Conservation (phyloP, 257 asterid species). For the Henckelia pumila region DNA sequence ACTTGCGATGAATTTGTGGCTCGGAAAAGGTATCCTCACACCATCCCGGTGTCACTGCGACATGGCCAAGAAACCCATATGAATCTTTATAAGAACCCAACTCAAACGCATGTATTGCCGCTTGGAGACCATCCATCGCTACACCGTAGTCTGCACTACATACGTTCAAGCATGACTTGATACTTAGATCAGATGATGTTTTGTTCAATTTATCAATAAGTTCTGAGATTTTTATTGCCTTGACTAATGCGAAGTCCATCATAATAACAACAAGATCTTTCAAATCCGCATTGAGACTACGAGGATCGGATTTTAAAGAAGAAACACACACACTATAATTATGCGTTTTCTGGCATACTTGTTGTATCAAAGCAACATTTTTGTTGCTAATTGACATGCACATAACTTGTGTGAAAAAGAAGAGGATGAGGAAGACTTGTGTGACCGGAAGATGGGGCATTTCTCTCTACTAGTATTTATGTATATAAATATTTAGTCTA, state of each 20-base stretch:
- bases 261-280: neutral
- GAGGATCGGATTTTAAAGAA: neutral
- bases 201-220: neutral
- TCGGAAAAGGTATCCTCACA: neutral
- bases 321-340: neutral
- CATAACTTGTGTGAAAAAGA: neutral
- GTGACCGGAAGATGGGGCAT: no score
- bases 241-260: neutral
- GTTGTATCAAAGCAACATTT: neutral
- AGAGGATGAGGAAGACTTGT: neutral
- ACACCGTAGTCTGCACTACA: neutral
- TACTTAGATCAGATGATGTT: neutral
- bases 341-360: neutral
- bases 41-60: neutral
- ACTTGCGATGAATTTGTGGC: neutral
- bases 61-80: neutral
- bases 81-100: neutral
- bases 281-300: neutral
- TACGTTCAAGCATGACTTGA: neutral
- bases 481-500: no score
- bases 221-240: neutral
- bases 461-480: no score
- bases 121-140: neutral
- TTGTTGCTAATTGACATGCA: neutral
- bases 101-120: neutral